A percentile compares a stretch with the other conserved stretches of the same genome.
phyloP scores from a whole-genome alignment of 2,329 filamentous ascomycete species.

The Aspergillus novofumigatus region DNA sequence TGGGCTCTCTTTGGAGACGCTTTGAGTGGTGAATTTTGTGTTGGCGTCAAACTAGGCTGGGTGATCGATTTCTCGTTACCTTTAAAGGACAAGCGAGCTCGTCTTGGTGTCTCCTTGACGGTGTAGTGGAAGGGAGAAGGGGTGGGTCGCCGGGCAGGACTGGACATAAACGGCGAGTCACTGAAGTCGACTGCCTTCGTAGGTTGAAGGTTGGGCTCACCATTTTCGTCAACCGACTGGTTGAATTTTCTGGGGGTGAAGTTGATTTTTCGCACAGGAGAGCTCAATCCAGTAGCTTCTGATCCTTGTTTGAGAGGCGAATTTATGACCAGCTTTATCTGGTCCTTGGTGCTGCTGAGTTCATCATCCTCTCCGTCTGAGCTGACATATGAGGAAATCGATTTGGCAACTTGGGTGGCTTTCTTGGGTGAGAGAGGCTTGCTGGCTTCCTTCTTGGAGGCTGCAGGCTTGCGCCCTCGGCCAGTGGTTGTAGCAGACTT shows the following conservation, averaged over 20 bases:
- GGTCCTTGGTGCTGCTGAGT: conserved; percentile 34
- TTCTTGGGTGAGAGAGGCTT: conserved; percentile 48
- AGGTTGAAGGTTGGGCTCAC: conserved; percentile 25
- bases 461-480: conserved; percentile 30
- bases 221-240: conserved; percentile 29
- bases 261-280: conserved; percentile 32
- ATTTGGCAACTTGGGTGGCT: conserved; percentile 43
- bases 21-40: conserved; percentile 37
- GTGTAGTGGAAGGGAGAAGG: conserved; percentile 42
- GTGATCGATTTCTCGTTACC: conserved; percentile 17
- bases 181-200: conserved; percentile 28
- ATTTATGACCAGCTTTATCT: conserved; percentile 28
- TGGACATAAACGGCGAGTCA: conserved; percentile 37
- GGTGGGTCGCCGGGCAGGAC: conserved; percentile 43
- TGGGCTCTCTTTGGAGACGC: conserved; percentile 40
- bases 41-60: conserved; percentile 27
- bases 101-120: conserved; percentile 39
- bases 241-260: conserved; percentile 25
- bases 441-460: conserved; percentile 24
- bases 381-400: conserved; percentile 31
- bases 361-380: conserved; percentile 44
- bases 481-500: conserved; percentile 30
- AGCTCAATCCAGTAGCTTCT: conserved; percentile 27
- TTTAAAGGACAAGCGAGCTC: conserved; percentile 24
- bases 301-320: conserved; percentile 30